Conservation (phyloP, 257 asterid genomes). For the Cruciata laevipes region DNA sequence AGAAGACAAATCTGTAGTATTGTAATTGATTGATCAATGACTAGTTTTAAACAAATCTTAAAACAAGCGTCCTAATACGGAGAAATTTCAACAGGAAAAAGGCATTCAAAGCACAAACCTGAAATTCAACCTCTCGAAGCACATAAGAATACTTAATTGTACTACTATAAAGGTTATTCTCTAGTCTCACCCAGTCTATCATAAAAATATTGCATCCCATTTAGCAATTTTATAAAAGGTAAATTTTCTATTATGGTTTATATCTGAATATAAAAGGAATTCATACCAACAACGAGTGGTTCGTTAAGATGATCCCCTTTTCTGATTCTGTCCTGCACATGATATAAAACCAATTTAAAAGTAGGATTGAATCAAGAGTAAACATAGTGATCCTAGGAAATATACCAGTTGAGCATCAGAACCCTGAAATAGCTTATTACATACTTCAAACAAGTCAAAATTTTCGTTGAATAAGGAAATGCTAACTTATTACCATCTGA, state of each 20-base stretch:
- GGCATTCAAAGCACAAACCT: not conserved
- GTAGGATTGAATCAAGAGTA: constrained; percentile 4
- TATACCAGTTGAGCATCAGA: not conserved
- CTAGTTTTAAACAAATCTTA: not conserved
- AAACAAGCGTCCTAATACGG: not conserved
- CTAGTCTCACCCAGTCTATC: not conserved
- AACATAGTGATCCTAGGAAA: not conserved
- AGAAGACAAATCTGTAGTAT: not conserved
- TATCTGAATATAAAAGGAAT: not conserved
- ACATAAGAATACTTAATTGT: not conserved
- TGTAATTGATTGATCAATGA: not conserved
- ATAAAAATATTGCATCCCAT: constrained; percentile 1
- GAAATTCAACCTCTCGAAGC: not conserved
- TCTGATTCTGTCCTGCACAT: constrained; percentile 89
- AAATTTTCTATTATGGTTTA: not conserved
- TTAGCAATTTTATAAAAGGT: not conserved
- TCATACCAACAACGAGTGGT: constrained; percentile 83
- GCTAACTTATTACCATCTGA: constrained; percentile 61
- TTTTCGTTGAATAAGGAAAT: not conserved
- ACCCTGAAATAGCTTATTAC: not conserved
- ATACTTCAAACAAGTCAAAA: not conserved
- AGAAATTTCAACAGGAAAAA: not conserved
- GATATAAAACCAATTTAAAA: constrained; percentile 13
- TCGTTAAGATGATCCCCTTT: constrained; percentile 85
- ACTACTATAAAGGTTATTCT: not conserved